Percentiles rank a stretch among this genome's conserved stretches.
These are phyloP conservation scores for Amanita rimosa DNA, from an alignment of 768 basidiomycete genomes.

Conservation along the genomic window DNA sequence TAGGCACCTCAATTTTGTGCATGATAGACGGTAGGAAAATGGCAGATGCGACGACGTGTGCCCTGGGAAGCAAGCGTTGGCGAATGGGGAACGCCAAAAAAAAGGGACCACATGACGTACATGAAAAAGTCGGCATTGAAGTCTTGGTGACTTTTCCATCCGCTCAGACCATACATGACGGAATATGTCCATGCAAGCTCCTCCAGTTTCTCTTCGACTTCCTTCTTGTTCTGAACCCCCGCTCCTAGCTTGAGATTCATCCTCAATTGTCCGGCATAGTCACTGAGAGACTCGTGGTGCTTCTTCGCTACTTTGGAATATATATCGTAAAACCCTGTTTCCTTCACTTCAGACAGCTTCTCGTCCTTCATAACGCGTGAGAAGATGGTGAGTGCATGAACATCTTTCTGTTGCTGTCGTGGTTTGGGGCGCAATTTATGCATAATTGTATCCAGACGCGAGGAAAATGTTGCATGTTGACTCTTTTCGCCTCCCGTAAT, in stretches of 20 bases:
- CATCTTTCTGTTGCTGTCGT: slow-evolving; percentile 3
- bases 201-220: slow-evolving; percentile 35
- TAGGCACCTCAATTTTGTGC: slow-evolving; percentile 19
- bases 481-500: not conserved
- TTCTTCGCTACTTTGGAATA: slow-evolving; percentile 19
- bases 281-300: slow-evolving; percentile 22
- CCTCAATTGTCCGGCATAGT: slow-evolving; percentile 16
- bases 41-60: slow-evolving; percentile 48
- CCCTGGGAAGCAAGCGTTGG: slow-evolving; percentile 20
- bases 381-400: slow-evolving; percentile 34
- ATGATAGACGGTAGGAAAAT: slow-evolving; percentile 38
- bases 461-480: not conserved
- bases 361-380: slow-evolving; percentile 34
- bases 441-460: slow-evolving; percentile 1
- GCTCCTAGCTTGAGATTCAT: slow-evolving; percentile 8
- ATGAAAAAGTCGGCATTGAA: slow-evolving; percentile 41
- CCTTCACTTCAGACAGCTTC: slow-evolving; percentile 13
- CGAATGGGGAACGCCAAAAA: not conserved
- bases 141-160: slow-evolving; percentile 10
- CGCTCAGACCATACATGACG: slow-evolving; percentile 31
- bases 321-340: slow-evolving; percentile 6
- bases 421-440: slow-evolving; percentile 1
- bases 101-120: slow-evolving; percentile 19
- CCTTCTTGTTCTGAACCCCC: slow-evolving; percentile 7
- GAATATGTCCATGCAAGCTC: slow-evolving; percentile 38